These are phyloP conservation scores for Wickerhamiella alocasiicola DNA, from an alignment of 805 yeast genomes.

Conservation along the genomic window DNA sequence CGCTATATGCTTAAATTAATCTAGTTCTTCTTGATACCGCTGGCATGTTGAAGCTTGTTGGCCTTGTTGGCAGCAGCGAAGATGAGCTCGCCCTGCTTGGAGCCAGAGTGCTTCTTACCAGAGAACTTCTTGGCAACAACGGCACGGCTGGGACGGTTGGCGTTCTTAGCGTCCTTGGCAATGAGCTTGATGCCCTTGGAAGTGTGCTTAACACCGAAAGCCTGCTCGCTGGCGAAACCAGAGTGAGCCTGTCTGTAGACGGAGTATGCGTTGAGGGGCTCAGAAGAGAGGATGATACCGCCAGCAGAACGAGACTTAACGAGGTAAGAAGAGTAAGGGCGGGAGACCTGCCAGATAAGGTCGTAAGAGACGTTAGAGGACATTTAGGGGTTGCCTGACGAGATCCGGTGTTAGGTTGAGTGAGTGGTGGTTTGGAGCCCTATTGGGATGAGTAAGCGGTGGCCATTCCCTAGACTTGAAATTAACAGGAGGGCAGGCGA, in stretches of 20 bases:
- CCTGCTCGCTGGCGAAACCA: conserved; percentile 39
- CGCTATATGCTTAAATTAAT: conserved; percentile 14
- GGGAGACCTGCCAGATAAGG: conserved; percentile 41
- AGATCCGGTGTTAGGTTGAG: conserved; percentile 5
- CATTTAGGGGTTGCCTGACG: conserved; percentile 13
- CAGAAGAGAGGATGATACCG: conserved; percentile 35
- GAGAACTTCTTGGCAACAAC: conserved; percentile 19
- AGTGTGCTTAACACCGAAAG: conserved; percentile 34
- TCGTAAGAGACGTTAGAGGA: conserved; percentile 29
- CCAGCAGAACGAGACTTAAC: conserved; percentile 35
- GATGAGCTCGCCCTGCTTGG: conserved; percentile 39
- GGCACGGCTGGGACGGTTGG: conserved; percentile 37
- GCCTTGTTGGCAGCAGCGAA: conserved; percentile 39
- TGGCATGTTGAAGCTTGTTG: conserved; percentile 33
- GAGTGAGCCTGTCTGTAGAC: conserved; percentile 36
- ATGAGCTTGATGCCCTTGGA: conserved; percentile 29
- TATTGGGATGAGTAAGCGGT: not conserved
- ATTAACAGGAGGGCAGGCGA: no score
- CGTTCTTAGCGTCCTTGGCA: conserved; percentile 35
- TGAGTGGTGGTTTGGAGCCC: conserved; percentile 4
- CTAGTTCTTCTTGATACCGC: conserved; percentile 30
- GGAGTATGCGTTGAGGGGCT: conserved; percentile 39
- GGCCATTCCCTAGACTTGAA: no score
- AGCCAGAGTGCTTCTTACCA: conserved; percentile 26
- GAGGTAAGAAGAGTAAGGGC: conserved; percentile 35